Evolutionary conservation across 2,329 filamentous ascomycete species (phyloP).

Genomic region (Botrytis hyacinthi): DNA sequence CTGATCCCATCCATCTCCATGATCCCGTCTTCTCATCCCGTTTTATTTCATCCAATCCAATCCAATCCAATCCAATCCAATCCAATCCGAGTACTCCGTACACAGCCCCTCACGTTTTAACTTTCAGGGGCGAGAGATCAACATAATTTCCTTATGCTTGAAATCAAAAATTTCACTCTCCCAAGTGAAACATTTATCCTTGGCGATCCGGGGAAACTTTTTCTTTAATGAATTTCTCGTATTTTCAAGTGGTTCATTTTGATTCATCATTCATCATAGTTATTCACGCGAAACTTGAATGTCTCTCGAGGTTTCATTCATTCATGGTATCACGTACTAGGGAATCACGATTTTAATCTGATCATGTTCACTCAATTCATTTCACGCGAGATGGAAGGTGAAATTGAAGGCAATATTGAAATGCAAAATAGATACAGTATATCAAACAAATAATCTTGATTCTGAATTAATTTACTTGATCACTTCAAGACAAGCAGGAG

Average conservation of each 20-base stretch:
- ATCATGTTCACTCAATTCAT: background rate
- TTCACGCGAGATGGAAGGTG: background rate
- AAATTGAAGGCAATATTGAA: background rate
- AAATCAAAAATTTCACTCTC: background rate
- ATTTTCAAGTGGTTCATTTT: background rate
- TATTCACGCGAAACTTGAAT: background rate
- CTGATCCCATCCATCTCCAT: background rate
- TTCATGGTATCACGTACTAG: background rate
- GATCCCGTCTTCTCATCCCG: background rate
- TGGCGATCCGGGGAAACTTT: constrained; percentile 2
- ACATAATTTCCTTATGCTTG: constrained; percentile 5
- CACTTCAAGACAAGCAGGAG: constrained; percentile 7
- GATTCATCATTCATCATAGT: background rate
- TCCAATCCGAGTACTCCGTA: background rate
- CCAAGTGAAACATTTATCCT: background rate
- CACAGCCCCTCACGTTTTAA: background rate
- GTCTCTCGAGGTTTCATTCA: background rate
- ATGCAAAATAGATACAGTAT: background rate
- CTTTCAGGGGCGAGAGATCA: background rate
- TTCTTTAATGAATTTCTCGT: background rate
- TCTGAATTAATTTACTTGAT: constrained; percentile 1
- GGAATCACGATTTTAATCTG: background rate
- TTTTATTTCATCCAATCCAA: background rate
- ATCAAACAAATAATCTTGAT: constrained; percentile 9
- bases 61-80: too few species aligned